Evolutionary conservation across 2,329 filamentous ascomycete species (phyloP).

Genomic region (Xenosphaeropsis pyriputrescens): DNA sequence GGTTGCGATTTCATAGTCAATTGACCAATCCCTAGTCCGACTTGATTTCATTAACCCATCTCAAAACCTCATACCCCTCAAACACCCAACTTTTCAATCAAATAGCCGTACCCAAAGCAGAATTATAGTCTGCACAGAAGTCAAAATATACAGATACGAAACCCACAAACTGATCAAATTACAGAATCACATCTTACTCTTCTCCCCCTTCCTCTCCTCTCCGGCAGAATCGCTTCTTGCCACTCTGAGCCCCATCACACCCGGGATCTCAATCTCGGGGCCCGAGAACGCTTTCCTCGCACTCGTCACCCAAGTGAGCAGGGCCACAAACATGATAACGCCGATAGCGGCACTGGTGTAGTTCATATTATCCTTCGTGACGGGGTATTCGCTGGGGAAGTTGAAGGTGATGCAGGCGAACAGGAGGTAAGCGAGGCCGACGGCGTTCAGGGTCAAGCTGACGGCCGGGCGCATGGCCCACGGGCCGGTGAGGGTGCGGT

Average conservation of each 20-base stretch:
- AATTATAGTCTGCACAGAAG: too few relatives aligned
- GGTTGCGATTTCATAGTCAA: too few relatives aligned
- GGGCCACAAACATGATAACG: constrained; percentile 32
- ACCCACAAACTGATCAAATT: too few relatives aligned
- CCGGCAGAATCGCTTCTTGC: too few relatives aligned
- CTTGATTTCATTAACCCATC: too few relatives aligned
- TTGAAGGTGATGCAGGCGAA: constrained; percentile 42
- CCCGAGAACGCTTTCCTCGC: constrained; percentile 33
- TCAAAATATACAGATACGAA: too few relatives aligned
- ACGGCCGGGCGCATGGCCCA: constrained; percentile 25
- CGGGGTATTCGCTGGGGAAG: constrained; percentile 33
- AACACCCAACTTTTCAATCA: too few relatives aligned
- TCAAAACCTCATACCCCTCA: too few relatives aligned
- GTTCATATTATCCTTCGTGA: constrained; percentile 40
- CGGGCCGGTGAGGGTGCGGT: constrained; percentile 20
- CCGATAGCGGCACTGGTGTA: constrained; percentile 41
- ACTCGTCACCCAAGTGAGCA: constrained; percentile 34
- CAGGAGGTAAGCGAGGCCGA: constrained; percentile 34
- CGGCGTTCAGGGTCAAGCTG: constrained; percentile 23
- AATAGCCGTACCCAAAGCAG: too few relatives aligned
- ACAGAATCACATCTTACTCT: too few relatives aligned
- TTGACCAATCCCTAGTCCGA: too few relatives aligned
- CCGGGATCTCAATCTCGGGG: constrained; percentile 17
- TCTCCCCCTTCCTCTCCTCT: too few relatives aligned
- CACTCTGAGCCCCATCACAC: constrained; percentile 3